Evolutionary conservation across 371 early-diverging fungal genomes (phyloP).

Genomic region (Umbelopsis sp.): DNA sequence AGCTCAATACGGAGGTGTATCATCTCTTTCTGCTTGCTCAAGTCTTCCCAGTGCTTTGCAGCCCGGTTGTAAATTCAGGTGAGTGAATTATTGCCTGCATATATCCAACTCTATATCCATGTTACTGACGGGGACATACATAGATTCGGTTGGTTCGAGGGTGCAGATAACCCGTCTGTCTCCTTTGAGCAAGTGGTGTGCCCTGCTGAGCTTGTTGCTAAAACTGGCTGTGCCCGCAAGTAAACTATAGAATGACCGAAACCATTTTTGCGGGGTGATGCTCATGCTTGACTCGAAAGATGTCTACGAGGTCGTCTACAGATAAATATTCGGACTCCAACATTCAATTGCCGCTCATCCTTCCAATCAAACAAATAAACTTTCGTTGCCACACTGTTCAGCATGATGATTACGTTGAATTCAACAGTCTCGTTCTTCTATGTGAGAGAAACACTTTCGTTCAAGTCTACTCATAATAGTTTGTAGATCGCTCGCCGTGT

Average conservation of each 20-base stretch:
- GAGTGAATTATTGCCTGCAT: not conserved
- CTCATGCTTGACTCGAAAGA: too few relatives aligned
- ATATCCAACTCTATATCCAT: not conserved
- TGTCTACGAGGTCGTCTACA: too few relatives aligned
- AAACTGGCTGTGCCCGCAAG: slow-evolving; percentile 40
- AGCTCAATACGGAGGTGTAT: slow-evolving; percentile 44
- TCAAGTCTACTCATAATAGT: too few relatives aligned
- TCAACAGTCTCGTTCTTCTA: too few relatives aligned
- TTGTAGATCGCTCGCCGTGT: too few relatives aligned
- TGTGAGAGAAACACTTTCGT: too few relatives aligned
- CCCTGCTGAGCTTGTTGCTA: slow-evolving; percentile 35
- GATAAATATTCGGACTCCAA: too few relatives aligned
- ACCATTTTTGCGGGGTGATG: too few relatives aligned
- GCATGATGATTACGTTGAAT: too few relatives aligned
- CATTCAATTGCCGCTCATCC: too few relatives aligned
- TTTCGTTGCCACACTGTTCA: too few relatives aligned
- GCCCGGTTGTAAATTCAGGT: slow-evolving; percentile 44
- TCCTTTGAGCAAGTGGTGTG: slow-evolving; percentile 48
- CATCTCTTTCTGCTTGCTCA: slow-evolving; percentile 31
- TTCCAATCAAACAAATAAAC: too few relatives aligned
- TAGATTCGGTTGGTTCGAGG: slow-evolving; percentile 47
- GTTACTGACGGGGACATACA: not conserved
- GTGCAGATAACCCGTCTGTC: slow-evolving; percentile 45
- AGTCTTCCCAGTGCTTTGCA: slow-evolving; percentile 41
- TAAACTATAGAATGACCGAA: not conserved